Evolutionary conservation across 1,284 basidiomycete genomes (phyloP), one percentile per base, ranked within the genome.

Genomic region (Athelia sp.): DNA sequence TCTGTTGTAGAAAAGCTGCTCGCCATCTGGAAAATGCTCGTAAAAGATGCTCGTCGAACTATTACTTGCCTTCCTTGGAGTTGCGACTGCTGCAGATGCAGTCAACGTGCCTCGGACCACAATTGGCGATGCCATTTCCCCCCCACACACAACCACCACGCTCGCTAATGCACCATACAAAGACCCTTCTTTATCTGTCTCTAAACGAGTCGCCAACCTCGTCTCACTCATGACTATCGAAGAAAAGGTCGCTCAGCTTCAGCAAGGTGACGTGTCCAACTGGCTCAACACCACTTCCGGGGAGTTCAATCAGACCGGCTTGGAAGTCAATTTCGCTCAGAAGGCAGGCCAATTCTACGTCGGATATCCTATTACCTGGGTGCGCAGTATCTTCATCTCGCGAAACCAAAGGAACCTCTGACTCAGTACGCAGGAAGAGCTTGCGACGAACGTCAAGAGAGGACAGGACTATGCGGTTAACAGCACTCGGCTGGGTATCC

Each of bases 401-500:
- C 6, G 19, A 18, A 29, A 23, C 38, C 13, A 49, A 81, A 78
- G 76, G 69, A 59, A 69, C 8, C 82, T 83, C 0, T 86, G 86
- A 58, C 68, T 70, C 19, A 71, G 72, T 14, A 78, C 82, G 1
- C 85, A 77, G 70, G 77, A 83, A 31, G 86, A 85, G 56, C 74
- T 83, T 45, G 78, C 78, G 8, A 84, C 70, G 50, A 79, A 67
- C 1, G 70, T 83, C 43, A 76, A 68, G 2, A 64, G 81, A 18
- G 84, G 82, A 1, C 83, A 86, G 56, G 68, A 69, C 31, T 87
- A 84, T 56, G 63, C 86, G 49, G 78, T 86, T 76, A 81, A 86
- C 58, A 85, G 86, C 56, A 86, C 83, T 0, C 84, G 81, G 0
- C 75, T 87, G n/a, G 82, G 83, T 26, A 87, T 87, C 49, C 84